phyloP scores from a whole-genome alignment of 495 filamentous ascomycete genomes.

The Penicillium coffeae region DNA sequence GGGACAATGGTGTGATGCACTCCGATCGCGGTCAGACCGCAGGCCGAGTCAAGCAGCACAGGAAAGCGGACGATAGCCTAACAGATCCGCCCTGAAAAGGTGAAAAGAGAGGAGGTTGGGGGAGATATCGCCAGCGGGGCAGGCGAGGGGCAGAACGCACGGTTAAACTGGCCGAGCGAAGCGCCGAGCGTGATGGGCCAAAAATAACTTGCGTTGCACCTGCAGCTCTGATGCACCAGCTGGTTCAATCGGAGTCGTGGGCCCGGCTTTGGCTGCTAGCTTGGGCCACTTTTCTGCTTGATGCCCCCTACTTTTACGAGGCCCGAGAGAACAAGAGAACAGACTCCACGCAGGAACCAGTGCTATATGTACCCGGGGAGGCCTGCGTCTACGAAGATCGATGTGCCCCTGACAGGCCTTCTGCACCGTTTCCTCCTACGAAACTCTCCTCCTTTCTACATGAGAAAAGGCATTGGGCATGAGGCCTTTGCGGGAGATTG shows the following conservation, averaged over 20 bases:
- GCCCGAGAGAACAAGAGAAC: no score
- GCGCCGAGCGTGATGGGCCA: slow-evolving; percentile 22
- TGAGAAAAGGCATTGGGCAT: no score
- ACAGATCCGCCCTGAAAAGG: no score
- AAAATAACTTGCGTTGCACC: slow-evolving; percentile 28
- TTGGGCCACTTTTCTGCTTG: background rate
- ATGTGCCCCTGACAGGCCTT: background rate
- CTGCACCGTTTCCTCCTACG: no score
- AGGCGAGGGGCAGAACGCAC: slow-evolving; percentile 5
- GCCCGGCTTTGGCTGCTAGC: no score
- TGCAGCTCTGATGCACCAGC: slow-evolving; percentile 25
- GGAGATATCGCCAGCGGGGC: background rate
- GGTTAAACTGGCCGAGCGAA: slow-evolving; percentile 14
- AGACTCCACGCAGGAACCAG: background rate
- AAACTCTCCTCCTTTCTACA: no score
- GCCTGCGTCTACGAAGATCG: background rate
- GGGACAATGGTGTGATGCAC: background rate
- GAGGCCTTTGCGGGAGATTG: no score
- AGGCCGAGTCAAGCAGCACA: background rate
- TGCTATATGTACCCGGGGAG: background rate
- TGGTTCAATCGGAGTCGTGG: slow-evolving; percentile 18
- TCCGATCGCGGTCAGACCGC: background rate
- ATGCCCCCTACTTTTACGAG: no score
- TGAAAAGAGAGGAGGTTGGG: slow-evolving; percentile 11
- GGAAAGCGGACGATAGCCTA: background rate